Conservation (phyloP, 805 yeast genomes). For the Saturnispora gosingensis region DNA sequence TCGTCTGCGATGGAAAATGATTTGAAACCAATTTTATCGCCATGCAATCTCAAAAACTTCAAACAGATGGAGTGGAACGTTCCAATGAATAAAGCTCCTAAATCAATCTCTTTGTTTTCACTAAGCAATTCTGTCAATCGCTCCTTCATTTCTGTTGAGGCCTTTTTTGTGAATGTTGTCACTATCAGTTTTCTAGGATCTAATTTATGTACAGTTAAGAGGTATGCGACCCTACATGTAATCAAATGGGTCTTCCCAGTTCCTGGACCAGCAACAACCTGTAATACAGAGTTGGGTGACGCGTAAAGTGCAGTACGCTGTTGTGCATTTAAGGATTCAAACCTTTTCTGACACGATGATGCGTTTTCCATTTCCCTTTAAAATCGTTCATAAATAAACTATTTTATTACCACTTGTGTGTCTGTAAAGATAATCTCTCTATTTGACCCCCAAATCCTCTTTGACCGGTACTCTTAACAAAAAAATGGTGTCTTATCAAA, state of each 20-base stretch:
- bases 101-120: constrained; percentile 24
- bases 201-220: constrained; percentile 42
- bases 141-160: constrained; percentile 76
- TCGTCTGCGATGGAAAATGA: constrained; percentile 54
- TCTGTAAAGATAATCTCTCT: not conserved
- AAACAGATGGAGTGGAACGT: constrained; percentile 85
- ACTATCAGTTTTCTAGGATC: constrained; percentile 62
- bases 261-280: constrained; percentile 54
- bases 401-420: not conserved
- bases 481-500: not conserved
- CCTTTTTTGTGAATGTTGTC: constrained; percentile 89
- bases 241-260: constrained; percentile 78
- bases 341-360: constrained; percentile 1
- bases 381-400: not conserved
- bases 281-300: constrained; percentile 31
- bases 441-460: not conserved
- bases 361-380: not conserved
- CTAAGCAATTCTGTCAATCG: constrained; percentile 38
- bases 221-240: constrained; percentile 66
- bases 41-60: constrained; percentile 47
- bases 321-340: constrained; percentile 27
- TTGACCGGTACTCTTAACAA: not conserved
- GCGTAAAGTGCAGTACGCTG: constrained; percentile 39
- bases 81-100: constrained; percentile 54
- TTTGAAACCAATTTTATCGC: constrained; percentile 37